Percentiles rank a stretch among this genome's conserved stretches.
These are phyloP conservation scores for Dactylonectria estremocensis DNA, from an alignment of 2,329 filamentous ascomycete genomes.

Conservation along the genomic window DNA sequence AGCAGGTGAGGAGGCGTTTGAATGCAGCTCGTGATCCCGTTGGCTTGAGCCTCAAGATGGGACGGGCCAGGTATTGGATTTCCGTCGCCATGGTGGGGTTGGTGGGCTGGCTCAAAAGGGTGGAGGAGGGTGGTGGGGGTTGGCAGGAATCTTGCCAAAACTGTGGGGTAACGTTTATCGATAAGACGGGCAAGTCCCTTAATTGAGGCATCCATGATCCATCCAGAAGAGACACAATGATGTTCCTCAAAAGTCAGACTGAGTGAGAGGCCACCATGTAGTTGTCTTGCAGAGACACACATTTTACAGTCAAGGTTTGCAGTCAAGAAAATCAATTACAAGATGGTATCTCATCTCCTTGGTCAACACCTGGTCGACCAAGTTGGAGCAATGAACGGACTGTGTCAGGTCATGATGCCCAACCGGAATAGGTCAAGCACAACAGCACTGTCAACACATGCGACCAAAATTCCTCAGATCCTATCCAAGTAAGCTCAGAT, in stretches of 20 bases:
- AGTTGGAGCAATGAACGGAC: slow-evolving; percentile 10
- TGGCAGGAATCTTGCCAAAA: slow-evolving; percentile 8
- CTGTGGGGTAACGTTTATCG: slow-evolving; percentile 17
- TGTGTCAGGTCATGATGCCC: neutral
- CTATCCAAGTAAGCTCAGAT: neutral
- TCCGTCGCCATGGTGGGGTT: slow-evolving; percentile 27
- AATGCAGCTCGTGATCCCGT: neutral
- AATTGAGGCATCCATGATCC: neutral
- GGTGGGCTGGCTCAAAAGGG: slow-evolving; percentile 13
- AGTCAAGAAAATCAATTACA: neutral
- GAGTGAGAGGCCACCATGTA: no score
- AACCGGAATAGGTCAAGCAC: slow-evolving; percentile 3
- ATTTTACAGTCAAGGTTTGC: neutral
- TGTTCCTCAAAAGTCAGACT: no score
- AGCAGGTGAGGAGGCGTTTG: neutral
- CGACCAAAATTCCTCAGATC: neutral
- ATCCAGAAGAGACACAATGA: no score
- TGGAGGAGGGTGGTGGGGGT: slow-evolving; percentile 17
- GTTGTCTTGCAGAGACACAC: no score
- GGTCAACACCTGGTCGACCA: slow-evolving; percentile 4
- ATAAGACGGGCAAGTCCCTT: neutral
- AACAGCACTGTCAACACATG: neutral
- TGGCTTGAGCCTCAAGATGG: slow-evolving; percentile 30
- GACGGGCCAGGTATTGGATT: slow-evolving; percentile 33
- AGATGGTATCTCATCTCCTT: neutral